These are phyloP conservation scores for Akanthomyces muscarius DNA, from an alignment of 2,329 filamentous ascomycete genomes.

Conservation along the genomic window DNA sequence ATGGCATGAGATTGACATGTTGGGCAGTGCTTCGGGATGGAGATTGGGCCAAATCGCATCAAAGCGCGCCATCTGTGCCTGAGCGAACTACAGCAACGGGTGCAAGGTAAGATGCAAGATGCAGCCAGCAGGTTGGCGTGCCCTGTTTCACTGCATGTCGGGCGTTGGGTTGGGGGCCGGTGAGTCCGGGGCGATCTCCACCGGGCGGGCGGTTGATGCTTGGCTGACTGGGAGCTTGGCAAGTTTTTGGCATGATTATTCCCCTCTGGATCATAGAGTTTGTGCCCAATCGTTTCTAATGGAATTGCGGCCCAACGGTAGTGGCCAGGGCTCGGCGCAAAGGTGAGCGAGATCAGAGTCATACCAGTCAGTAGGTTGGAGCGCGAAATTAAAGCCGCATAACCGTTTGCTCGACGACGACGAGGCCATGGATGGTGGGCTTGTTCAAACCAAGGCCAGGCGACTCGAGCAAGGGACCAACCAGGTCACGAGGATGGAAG, in stretches of 20 bases:
- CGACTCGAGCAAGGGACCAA: conserved; percentile 11
- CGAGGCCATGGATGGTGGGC: too few relatives aligned
- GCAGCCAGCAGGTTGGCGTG: neutral
- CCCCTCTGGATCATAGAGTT: neutral
- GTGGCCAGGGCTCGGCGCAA: neutral
- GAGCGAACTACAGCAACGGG: neutral
- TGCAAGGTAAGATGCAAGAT: neutral
- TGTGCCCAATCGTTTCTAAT: too few relatives aligned
- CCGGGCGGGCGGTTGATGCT: neutral
- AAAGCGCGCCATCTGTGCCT: neutral
- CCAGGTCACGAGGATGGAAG: conserved; percentile 11
- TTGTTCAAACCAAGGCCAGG: conserved; percentile 7
- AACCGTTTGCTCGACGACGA: too few relatives aligned
- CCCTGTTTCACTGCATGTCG: neutral
- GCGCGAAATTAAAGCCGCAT: too few relatives aligned
- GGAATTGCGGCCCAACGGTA: neutral
- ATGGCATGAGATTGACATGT: neutral
- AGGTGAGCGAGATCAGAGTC: neutral
- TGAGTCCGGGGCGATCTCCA: neutral
- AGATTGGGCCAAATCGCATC: neutral
- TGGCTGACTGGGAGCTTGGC: neutral
- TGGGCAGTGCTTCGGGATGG: neutral
- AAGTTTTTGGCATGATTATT: neutral
- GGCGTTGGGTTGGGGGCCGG: neutral
- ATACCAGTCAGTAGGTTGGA: neutral